Evolutionary conservation across 352 stramenopile species (phyloP).

Genomic region (Phytophthora pinifolia): DNA sequence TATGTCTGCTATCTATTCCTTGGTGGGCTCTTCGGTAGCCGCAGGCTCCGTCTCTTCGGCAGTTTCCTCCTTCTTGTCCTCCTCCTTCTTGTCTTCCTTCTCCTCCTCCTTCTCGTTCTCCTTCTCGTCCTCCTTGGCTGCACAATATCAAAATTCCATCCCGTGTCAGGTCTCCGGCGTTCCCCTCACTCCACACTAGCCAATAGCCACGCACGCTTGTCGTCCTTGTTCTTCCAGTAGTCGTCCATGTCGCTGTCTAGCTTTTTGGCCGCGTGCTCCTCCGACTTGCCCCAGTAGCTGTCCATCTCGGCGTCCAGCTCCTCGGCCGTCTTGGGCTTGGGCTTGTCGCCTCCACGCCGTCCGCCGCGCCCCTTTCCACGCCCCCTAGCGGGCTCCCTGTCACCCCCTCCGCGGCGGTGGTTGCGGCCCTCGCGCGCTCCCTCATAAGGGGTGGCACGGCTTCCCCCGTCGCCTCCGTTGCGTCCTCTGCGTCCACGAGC

Average conservation of each 20-base stretch:
- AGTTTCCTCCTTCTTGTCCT: constrained; percentile 29
- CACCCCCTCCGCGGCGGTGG: constrained; percentile 27
- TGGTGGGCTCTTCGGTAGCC: constrained; percentile 17
- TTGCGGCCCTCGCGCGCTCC: constrained; percentile 29
- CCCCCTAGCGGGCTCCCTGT: constrained; percentile 12
- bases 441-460: constrained; percentile 49
- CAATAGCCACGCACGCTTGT: constrained; percentile 28
- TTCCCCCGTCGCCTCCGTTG: constrained; percentile 20
- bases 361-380: constrained; percentile 25
- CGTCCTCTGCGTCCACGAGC: constrained; percentile 40
- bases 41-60: constrained; percentile 16
- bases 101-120: constrained; percentile 18
- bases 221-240: constrained; percentile 88
- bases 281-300: constrained; percentile 86
- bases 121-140: constrained; percentile 23
- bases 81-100: constrained; percentile 8
- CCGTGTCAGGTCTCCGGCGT: constrained; percentile 1
- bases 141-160: constrained; percentile 3
- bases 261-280: constrained; percentile 84
- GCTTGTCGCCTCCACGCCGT: constrained; percentile 40
- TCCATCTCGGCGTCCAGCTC: constrained; percentile 87
- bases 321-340: constrained; percentile 73
- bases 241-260: constrained; percentile 85
- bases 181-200: not conserved
- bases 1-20: constrained; percentile 28